Conservation (phyloP, 371 early-diverging fungal species). For the Dentiscutata heterogama region DNA sequence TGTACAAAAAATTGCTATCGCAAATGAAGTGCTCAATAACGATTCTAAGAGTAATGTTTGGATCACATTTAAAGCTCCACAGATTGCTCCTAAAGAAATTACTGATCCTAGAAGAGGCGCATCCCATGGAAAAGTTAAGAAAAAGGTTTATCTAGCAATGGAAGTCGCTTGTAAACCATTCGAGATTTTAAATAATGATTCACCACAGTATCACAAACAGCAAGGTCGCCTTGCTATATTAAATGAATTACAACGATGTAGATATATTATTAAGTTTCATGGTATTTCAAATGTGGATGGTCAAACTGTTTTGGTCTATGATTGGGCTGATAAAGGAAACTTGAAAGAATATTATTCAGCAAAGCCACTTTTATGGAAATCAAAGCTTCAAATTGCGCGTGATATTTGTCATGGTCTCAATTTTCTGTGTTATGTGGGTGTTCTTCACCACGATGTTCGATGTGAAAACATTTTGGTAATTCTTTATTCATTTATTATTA, state of each 20-base stretch:
- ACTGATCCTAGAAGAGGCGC: too few species aligned
- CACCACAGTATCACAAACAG: not conserved
- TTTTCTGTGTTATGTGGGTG: constrained; percentile 15
- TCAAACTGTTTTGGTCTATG: not conserved
- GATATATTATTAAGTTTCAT: not conserved
- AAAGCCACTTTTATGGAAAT: not conserved
- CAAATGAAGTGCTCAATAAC: too few species aligned
- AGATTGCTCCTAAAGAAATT: too few species aligned
- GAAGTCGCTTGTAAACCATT: constrained; percentile 12
- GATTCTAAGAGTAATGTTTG: too few species aligned
- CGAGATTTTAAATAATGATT: not conserved
- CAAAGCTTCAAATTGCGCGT: constrained; percentile 31
- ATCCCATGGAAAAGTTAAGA: too few species aligned
- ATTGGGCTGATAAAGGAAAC: not conserved
- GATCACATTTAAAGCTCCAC: too few species aligned
- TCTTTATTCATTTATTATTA: not conserved
- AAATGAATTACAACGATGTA: not conserved
- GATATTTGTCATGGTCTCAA: constrained; percentile 35
- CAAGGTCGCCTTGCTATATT: not conserved
- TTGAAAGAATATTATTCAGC: not conserved
- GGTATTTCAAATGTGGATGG: not conserved
- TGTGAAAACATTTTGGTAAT: constrained; percentile 43
- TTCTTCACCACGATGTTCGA: constrained; percentile 42
- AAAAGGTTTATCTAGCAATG: too few species aligned
- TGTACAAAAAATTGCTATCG: too few species aligned